Evolutionary conservation across 208 protist species (phyloP).

Genomic region (Trypanosoma platydactyli): DNA sequence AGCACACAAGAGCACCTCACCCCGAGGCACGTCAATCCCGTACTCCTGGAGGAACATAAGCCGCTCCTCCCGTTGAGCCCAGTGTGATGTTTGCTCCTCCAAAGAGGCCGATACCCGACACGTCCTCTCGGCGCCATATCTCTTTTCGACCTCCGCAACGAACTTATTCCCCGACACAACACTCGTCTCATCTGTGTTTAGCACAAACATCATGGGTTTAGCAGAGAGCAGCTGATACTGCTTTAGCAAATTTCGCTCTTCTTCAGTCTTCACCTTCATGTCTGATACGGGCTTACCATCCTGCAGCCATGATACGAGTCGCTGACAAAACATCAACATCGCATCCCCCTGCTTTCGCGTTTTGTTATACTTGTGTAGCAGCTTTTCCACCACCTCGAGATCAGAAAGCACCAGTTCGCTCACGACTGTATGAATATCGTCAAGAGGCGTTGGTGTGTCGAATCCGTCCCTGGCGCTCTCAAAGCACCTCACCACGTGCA

Average conservation of each 20-base stretch:
- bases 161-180: slow-evolving; percentile 64
- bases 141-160: slow-evolving; percentile 48
- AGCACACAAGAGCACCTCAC: slow-evolving; percentile 61
- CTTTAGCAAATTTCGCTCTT: slow-evolving; percentile 43
- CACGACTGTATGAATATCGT: slow-evolving; percentile 75
- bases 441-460: slow-evolving; percentile 66
- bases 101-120: slow-evolving; percentile 70
- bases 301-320: slow-evolving; percentile 52
- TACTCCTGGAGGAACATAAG: slow-evolving; percentile 78
- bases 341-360: slow-evolving; percentile 44
- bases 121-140: slow-evolving; percentile 54
- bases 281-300: slow-evolving; percentile 43
- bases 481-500: slow-evolving; percentile 91
- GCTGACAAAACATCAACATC: slow-evolving; percentile 45
- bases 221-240: slow-evolving; percentile 69
- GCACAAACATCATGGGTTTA: slow-evolving; percentile 87
- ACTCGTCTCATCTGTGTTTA: slow-evolving; percentile 75
- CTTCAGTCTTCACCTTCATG: slow-evolving; percentile 18
- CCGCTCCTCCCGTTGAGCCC: slow-evolving; percentile 65
- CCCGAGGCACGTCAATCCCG: slow-evolving; percentile 62
- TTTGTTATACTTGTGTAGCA: slow-evolving; percentile 41
- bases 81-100: slow-evolving; percentile 81
- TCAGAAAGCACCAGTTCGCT: slow-evolving; percentile 85
- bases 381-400: slow-evolving; percentile 75
- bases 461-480: slow-evolving; percentile 83